Conservation (phyloP, 352 stramenopile genomes). For the Aphanomyces stellatus region DNA sequence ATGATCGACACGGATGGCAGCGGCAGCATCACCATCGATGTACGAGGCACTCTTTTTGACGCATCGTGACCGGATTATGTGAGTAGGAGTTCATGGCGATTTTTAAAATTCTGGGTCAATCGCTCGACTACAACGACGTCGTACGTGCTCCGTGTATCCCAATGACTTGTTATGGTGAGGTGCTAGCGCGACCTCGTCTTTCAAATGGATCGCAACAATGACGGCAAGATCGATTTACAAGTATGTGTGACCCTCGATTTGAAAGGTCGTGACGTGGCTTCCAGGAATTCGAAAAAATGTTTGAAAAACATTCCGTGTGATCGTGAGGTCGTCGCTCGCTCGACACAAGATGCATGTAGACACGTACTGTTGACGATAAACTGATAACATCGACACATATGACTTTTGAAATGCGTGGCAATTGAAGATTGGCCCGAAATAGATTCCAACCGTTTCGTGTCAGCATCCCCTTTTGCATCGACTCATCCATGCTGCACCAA, state of each 20-base stretch:
- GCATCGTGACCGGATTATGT: not conserved
- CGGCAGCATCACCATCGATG: conserved; percentile 51
- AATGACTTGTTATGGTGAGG: not conserved
- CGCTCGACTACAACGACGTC: conserved; percentile 61
- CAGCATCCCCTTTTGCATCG: too few relatives aligned
- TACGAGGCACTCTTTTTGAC: not conserved
- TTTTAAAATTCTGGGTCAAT: conserved; percentile 55
- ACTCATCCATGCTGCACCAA: too few relatives aligned
- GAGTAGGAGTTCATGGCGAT: conserved; percentile 52
- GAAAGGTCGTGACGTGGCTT: not conserved
- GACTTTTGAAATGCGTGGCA: too few relatives aligned
- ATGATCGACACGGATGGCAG: conserved; percentile 53
- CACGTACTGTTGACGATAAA: too few relatives aligned
- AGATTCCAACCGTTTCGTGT: too few relatives aligned
- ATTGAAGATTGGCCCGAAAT: too few relatives aligned
- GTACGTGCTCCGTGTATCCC: not conserved
- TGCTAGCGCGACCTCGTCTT: conserved; percentile 49
- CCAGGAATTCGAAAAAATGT: not conserved
- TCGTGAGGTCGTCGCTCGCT: not conserved
- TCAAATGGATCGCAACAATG: conserved; percentile 62
- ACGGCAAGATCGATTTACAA: conserved; percentile 64
- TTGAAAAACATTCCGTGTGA: not conserved
- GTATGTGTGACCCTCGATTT: not conserved
- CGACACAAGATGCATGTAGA: too few relatives aligned
- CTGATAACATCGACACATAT: too few relatives aligned